A percentile compares a stretch with the other conserved stretches of the same genome.
Evolutionary conservation across 2,329 filamentous ascomycete genomes (phyloP).

Genomic region (Microdochium nivale): DNA sequence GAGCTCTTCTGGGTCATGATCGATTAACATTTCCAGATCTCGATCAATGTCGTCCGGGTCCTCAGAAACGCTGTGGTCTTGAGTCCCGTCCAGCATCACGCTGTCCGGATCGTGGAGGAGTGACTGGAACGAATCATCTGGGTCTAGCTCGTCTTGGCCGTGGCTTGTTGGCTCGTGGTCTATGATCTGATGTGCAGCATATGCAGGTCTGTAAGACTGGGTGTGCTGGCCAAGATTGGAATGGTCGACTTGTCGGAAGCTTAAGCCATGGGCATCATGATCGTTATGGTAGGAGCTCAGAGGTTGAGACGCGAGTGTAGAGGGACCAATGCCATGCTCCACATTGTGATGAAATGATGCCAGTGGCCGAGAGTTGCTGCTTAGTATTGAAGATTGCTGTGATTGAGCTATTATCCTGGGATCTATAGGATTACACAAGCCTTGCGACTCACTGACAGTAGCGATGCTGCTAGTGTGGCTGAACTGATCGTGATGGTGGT

Average conservation of each 20-base stretch:
- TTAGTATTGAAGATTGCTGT: slow-evolving; percentile 15
- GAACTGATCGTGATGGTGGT: slow-evolving; percentile 12
- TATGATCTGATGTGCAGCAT: background rate
- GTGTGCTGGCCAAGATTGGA: slow-evolving; percentile 1
- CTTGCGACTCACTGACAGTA: slow-evolving; percentile 20
- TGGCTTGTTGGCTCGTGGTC: slow-evolving; percentile 5
- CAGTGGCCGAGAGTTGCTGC: slow-evolving; percentile 19
- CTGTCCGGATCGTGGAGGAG: slow-evolving; percentile 38
- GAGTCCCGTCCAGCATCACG: background rate
- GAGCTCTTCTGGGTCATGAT: slow-evolving; percentile 9
- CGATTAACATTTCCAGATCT: slow-evolving; percentile 21
- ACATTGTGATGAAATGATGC: slow-evolving; percentile 11
- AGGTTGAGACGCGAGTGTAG: background rate
- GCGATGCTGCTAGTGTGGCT: slow-evolving; percentile 13
- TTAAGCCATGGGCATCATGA: too few relatives aligned
- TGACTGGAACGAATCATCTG: slow-evolving; percentile 41
- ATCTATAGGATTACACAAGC: slow-evolving; percentile 46
- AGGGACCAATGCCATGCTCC: background rate
- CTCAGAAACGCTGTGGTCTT: slow-evolving; percentile 12
- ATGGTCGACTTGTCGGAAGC: too few relatives aligned
- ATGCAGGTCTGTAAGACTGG: slow-evolving; percentile 11
- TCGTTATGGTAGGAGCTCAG: background rate
- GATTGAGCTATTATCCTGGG: slow-evolving; percentile 47
- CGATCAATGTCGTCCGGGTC: slow-evolving; percentile 15
- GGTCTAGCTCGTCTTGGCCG: slow-evolving; percentile 21